Evolutionary conservation across 1,139 yeast genomes (phyloP).

Genomic region (Suhomyces anneliseae): DNA sequence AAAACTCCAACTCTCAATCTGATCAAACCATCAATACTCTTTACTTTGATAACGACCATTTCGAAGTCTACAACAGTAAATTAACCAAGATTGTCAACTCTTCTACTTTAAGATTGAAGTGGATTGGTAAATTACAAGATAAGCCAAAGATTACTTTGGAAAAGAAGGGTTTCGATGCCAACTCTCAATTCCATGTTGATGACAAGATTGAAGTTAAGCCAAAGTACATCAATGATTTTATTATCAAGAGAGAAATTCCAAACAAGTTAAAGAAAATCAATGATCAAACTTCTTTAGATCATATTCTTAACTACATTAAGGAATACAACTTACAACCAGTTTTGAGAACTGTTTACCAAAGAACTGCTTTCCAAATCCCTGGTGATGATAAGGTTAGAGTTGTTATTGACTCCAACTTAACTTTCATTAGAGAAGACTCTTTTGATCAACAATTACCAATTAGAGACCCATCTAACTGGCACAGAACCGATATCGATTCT

Average conservation of each 20-base stretch:
- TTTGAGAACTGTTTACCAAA: constrained; percentile 79
- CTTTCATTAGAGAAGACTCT: constrained; percentile 87
- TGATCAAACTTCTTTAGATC: constrained; percentile 52
- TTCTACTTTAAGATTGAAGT: constrained; percentile 78
- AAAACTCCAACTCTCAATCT: constrained; percentile 20
- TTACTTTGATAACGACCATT: constrained; percentile 81
- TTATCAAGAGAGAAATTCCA: constrained; percentile 28
- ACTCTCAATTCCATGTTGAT: constrained; percentile 54
- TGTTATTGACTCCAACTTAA: constrained; percentile 83
- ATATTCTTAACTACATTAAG: constrained; percentile 62
- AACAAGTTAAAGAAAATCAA: constrained; percentile 18
- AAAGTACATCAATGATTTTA: constrained; percentile 69
- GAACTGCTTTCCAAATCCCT: constrained; percentile 97
- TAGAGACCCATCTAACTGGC: constrained; percentile 89
- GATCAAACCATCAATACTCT: constrained; percentile 86
- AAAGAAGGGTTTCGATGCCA: constrained; percentile 66
- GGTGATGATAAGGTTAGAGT: constrained; percentile 92
- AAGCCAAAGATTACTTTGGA: constrained; percentile 80
- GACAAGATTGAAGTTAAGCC: constrained; percentile 71
- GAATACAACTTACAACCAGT: constrained; percentile 78
- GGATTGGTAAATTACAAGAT: constrained; percentile 83
- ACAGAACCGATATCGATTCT: constrained; percentile 85
- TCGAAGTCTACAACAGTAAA: constrained; percentile 84
- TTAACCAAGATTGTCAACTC: constrained; percentile 68
- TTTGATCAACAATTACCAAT: constrained; percentile 84